Evolutionary conservation across 257 asterid species (phyloP), one percentile per base, ranked within the genome.

Genomic region (Thymus mandschuricus): DNA sequence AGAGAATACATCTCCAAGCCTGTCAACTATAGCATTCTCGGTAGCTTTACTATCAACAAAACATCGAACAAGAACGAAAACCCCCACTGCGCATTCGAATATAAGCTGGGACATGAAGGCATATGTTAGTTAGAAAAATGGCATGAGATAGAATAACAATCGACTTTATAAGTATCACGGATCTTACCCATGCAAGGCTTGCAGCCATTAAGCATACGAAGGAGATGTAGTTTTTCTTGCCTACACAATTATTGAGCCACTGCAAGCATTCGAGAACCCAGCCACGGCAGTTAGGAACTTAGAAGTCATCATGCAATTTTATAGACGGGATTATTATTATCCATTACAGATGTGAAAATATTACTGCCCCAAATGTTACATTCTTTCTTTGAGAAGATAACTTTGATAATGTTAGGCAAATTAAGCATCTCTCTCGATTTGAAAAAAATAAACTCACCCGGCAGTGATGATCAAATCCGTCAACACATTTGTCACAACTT

Each of bases 401-500:
- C 52, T n/a, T 30, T 29, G 54, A 71, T 56, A 69, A 43, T 70
- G 50, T 11, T 45, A 27, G 41, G 50, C 60, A 8, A 35, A 50
- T 75, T 33, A 40, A 59, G 27, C 46, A 31, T 10, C 30, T 55
- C 21, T 41, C 38, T 61, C 49, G 59, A 76, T 65, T 35, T 44
- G 21, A 8, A 64, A 74, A 74, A 34, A 59, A 54, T 73, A 60
- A 75, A 86, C 98, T 78, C 72, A 94, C 98, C 83, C 98, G 94
- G 71, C 98, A 94, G 79, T 94, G 98, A 84, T 94, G 98, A 86
- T 94, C 98, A 64, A 94, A 94, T 72, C 97, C 98, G 30, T 94
- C 98, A 59, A 94, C 98, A 86, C 98, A 94, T 83, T 94, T 94
- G 81, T 94, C 97, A 80, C 98, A 94, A 81, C 98, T 94, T 81